Evolutionary conservation across 2,329 filamentous ascomycete species (phyloP), one percentile per base, ranked within the genome.

Genomic region (Venturia nashicola): DNA sequence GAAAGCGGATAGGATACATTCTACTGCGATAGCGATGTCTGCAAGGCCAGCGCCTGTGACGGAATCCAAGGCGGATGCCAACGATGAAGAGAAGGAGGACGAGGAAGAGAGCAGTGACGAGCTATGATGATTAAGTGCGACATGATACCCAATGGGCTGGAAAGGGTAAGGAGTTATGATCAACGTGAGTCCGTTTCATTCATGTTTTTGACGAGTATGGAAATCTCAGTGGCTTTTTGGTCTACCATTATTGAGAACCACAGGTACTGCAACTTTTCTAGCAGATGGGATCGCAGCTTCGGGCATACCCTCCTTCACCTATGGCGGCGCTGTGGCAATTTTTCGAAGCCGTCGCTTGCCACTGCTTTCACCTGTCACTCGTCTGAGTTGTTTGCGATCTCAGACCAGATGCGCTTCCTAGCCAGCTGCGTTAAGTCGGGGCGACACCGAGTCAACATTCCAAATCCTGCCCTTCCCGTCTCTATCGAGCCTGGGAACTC

Each of bases 81-180:
- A 61, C 6, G 60, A 46, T 27, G 34, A 34, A 18, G 32, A 39
- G 12, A 1, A 2, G 3, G 18, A 40, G 6, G 44, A 62, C 5
- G 46, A 55, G 14, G 61, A 63, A 16, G 48, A 42, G 9, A 63
- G 42, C 36, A 48, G 51, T 27, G 46, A 63, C 59, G 61, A 63
- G 34, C 48, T 63, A 57, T 63, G 61, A 63, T 60, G 14, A 36
- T 11, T 12, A 57, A 18, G 12, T 36, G 14, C 51, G 51, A 36
- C 9, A 34, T 57, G 51, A 57, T 57, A 57, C 51, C 51, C 51
- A 57, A 14, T 36, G 51, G 12, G 27, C 51, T n/a, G 27, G 5
- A 36, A n/a, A 16, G 12, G 18, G 4, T n/a, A 18, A 6, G 51
- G 51, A 57, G 51, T 57, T 36, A 7, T 36, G 32, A 14, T 57